These are phyloP conservation scores for Vaccinium macrocarpon DNA, from an alignment of 148 eudicot species.

Conservation along the genomic window DNA sequence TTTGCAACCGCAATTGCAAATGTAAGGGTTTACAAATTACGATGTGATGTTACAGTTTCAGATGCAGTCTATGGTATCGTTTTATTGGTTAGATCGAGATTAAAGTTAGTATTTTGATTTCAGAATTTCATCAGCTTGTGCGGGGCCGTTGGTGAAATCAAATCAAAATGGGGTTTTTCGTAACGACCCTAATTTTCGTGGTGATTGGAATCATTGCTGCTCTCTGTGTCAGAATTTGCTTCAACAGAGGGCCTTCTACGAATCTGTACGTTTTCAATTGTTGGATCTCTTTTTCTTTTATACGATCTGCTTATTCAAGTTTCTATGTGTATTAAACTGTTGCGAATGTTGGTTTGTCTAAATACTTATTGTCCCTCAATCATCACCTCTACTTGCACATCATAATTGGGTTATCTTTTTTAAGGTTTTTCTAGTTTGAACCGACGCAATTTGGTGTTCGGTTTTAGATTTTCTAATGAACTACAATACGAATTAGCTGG, in stretches of 20 bases:
- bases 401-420: not conserved
- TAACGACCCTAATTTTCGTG: conserved; percentile 70
- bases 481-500: not conserved
- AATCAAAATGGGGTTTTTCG: conserved; percentile 71
- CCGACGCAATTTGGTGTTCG: not conserved
- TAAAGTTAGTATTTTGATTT: not conserved
- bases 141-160: conserved; percentile 11
- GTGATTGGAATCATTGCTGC: conserved; percentile 70
- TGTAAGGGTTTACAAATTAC: not conserved
- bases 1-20: not conserved
- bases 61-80: not conserved
- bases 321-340: not conserved
- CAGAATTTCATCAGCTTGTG: conserved; percentile 10
- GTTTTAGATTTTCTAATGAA: not conserved
- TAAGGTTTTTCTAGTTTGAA: not conserved
- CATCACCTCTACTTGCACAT: not conserved
- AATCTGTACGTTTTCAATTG: conserved; percentile 56
- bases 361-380: not conserved
- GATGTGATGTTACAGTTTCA: not conserved
- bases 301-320: not conserved
- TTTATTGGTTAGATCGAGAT: not conserved
- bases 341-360: not conserved
- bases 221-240: conserved; percentile 74
- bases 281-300: not conserved
- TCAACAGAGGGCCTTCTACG: conserved; percentile 81